Conservation (phyloP, 2,329 filamentous ascomycete genomes). For the Sarocladiaceae sp. region DNA sequence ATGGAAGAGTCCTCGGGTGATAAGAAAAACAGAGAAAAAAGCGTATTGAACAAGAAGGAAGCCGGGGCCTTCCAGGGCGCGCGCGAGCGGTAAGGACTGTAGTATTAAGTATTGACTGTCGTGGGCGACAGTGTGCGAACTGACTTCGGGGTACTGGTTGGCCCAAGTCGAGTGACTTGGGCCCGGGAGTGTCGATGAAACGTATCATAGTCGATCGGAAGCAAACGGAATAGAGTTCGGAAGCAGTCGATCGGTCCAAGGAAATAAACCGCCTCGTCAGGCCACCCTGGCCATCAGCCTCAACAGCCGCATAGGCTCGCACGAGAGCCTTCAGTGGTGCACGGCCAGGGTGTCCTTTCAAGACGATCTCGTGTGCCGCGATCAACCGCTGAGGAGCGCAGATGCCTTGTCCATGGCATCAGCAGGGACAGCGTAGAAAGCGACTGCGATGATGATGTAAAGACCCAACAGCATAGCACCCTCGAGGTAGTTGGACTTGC, state of each 20-base stretch:
- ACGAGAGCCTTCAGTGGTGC: no score
- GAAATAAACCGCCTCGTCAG: background rate
- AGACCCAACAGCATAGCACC: slow-evolving; percentile 59
- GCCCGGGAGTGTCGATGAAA: no score
- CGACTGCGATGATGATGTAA: slow-evolving; percentile 54
- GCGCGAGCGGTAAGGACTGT: slow-evolving; percentile 1
- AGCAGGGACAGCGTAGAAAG: slow-evolving; percentile 50
- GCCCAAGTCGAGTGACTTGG: no score
- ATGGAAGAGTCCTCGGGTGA: background rate
- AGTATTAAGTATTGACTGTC: background rate
- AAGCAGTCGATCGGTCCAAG: slow-evolving; percentile 8
- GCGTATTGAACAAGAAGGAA: background rate
- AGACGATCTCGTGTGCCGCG: no score
- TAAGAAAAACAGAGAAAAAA: background rate
- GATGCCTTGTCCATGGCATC: slow-evolving; percentile 36
- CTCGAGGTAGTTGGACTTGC: slow-evolving; percentile 79
- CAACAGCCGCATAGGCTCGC: no score
- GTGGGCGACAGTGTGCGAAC: no score
- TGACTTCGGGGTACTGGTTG: no score
- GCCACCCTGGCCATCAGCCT: background rate
- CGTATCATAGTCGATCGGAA: slow-evolving; percentile 7
- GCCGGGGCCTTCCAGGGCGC: slow-evolving; percentile 4
- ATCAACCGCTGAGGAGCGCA: slow-evolving; percentile 5
- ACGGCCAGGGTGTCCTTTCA: no score
- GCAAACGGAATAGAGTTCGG: background rate